A percentile compares a stretch with the other conserved stretches of the same genome.
These are phyloP conservation scores for Phialophora verrucosa DNA, from an alignment of 2,329 filamentous ascomycete species.

Conservation along the genomic window DNA sequence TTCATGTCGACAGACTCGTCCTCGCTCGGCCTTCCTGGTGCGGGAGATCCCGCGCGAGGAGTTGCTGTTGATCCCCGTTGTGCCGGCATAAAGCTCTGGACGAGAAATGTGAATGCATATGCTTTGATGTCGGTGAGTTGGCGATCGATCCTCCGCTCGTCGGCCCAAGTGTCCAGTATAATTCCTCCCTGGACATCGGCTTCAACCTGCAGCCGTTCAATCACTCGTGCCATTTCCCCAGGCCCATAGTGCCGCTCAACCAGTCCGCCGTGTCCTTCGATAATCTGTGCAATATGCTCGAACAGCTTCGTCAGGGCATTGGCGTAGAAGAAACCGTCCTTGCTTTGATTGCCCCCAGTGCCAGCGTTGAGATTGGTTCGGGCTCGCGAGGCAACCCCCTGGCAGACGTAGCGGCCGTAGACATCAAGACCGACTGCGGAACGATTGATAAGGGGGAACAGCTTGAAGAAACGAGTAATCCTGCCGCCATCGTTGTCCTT, in stretches of 20 bases:
- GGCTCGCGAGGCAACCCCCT: slow-evolving; percentile 85
- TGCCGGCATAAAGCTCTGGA: slow-evolving; percentile 85
- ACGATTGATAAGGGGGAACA: slow-evolving; percentile 91
- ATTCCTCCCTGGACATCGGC: slow-evolving; percentile 96
- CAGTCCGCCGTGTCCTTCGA: slow-evolving; percentile 86
- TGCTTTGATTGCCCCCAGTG: slow-evolving; percentile 63
- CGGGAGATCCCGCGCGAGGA: slow-evolving; percentile 77
- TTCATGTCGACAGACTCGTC: slow-evolving; percentile 97
- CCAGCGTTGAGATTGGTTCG: slow-evolving; percentile 77
- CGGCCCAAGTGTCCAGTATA: slow-evolving; percentile 91
- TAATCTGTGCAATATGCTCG: slow-evolving; percentile 95
- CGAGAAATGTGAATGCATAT: slow-evolving; percentile 95
- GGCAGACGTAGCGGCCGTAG: slow-evolving; percentile 94
- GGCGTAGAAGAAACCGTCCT: slow-evolving; percentile 88
- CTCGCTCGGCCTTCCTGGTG: slow-evolving; percentile 71
- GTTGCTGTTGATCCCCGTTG: slow-evolving; percentile 68
- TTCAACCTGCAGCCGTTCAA: slow-evolving; percentile 90
- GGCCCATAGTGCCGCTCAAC: slow-evolving; percentile 93
- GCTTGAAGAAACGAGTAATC: slow-evolving; percentile 95
- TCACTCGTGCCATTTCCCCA: slow-evolving; percentile 92
- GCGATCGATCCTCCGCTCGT: slow-evolving; percentile 82
- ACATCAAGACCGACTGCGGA: slow-evolving; percentile 90
- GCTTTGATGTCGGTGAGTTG: slow-evolving; percentile 94
- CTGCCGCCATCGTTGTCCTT: slow-evolving; percentile 83
- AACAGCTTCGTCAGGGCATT: slow-evolving; percentile 90